Percentiles rank a stretch among this genome's conserved stretches.
Evolutionary conservation across 2,329 filamentous ascomycete genomes (phyloP).

Genomic region (Rhytidhysteron rufulum): DNA sequence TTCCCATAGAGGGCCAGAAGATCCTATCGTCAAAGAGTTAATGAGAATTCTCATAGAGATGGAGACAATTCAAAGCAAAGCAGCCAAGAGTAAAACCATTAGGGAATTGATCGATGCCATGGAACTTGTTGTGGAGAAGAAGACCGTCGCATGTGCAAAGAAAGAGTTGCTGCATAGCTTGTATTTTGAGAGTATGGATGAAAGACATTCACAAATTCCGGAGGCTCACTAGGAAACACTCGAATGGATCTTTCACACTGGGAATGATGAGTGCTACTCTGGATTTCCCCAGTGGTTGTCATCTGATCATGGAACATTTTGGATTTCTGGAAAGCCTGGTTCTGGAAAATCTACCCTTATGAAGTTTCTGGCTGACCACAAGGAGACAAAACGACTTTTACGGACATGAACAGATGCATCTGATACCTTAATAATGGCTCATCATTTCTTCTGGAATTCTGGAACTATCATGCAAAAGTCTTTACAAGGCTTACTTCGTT

Average conservation of each 20-base stretch:
- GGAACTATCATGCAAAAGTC: slow-evolving; percentile 16
- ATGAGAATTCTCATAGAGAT: no score
- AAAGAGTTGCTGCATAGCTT: not conserved
- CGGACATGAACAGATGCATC: slow-evolving; percentile 8
- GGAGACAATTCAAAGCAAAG: no score
- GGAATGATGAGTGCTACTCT: not conserved
- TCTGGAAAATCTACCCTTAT: slow-evolving; percentile 30
- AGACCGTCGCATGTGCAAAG: no score
- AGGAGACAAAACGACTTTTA: slow-evolving; percentile 8
- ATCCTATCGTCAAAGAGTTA: no score
- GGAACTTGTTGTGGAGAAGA: no score
- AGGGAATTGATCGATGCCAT: no score
- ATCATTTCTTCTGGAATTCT: slow-evolving; percentile 23
- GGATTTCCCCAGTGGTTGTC: slow-evolving; percentile 3
- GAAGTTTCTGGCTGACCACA: slow-evolving; percentile 17
- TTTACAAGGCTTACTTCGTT: slow-evolving; percentile 17
- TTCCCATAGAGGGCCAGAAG: no score
- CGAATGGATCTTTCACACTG: slow-evolving; percentile 2
- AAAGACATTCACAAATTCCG: not conserved
- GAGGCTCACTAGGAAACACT: slow-evolving; percentile 3
- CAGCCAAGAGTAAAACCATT: no score
- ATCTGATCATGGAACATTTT: slow-evolving; percentile 24
- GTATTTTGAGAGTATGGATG: not conserved
- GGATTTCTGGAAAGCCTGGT: slow-evolving; percentile 26
- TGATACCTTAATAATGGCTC: slow-evolving; percentile 3